Base-by-base conservation (phyloP, 2,329 filamentous ascomycete genomes). In the Penicillium frequentans region DNA sequence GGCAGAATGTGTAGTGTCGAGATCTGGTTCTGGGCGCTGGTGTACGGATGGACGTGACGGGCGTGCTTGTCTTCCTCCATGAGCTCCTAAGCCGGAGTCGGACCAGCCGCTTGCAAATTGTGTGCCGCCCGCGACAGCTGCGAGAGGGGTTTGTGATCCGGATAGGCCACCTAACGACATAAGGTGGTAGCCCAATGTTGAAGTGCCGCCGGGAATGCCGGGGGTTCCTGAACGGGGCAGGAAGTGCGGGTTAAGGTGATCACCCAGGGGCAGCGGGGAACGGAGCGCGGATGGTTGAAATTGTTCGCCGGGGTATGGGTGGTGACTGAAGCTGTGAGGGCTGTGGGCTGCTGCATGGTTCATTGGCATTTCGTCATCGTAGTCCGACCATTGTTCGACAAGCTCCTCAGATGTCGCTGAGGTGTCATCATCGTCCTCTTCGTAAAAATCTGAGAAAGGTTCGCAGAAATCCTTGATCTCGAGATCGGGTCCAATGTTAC, bases 401-500 rank as follows among this genome's bases (percentile, higher is more conserved):
- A 72, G 64, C 51, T 72, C 73, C 44, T 73, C 73, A 2, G 73
- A 74, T 13, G 68, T 64, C n/a, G 72, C 72, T 14, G 74, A 76
- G 14, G 68, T 60, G 21, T 72, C 82, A 39, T 84, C 83, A 26
- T 84, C 81, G 23, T 84, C 83, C 58, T 89, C 88, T 37, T 97
- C 95, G 79, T 99, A 99, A 71, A 99, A 99, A 69, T 99, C 95
- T 0, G 92, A 88, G 57, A 98, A 83, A 2, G 95, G 95, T 72
- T 99, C 93, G 66, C 93, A 96, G 59, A 99, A 93, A 74, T 98
- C 95, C 77, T 97, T 98, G 68, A 99, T 88, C 71, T 96, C 91
- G 43, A 99, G 84, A 65, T 90, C 85, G 1, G 95, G 95, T 39
- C 90, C 82, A 49, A 93, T 86, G 27, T 82, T 86, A 48, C 95